Percentiles rank a stretch among this genome's conserved stretches.
Evolutionary conservation across 306 rosid species (phyloP).

Genomic region (Arachis hypogaea): DNA sequence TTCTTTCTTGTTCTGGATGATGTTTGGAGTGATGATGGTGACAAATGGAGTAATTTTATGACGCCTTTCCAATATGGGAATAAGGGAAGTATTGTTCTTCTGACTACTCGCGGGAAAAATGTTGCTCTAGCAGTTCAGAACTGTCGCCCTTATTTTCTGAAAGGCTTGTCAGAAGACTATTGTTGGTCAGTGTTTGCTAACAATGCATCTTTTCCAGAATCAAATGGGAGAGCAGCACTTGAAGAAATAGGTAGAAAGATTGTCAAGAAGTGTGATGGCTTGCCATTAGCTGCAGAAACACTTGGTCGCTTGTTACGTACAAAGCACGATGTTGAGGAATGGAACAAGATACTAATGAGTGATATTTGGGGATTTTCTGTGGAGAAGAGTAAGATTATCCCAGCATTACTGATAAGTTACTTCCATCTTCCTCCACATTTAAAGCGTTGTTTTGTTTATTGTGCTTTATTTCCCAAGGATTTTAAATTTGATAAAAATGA

Average conservation of each 20-base stretch:
- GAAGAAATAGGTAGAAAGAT: no score
- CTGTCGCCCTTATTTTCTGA: background rate
- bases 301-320: no score
- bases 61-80: background rate
- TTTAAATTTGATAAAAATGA: slow-evolving; percentile 17
- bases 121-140: background rate
- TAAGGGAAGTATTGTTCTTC: background rate
- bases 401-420: slow-evolving; percentile 42
- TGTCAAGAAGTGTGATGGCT: no score
- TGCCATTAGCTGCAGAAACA: no score
- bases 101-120: background rate
- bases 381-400: slow-evolving; percentile 7
- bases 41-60: background rate
- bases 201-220: no score
- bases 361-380: slow-evolving; percentile 21
- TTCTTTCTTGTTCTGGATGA: slow-evolving; percentile 4
- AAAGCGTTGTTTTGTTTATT: slow-evolving; percentile 51
- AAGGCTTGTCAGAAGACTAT: no score
- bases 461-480: slow-evolving; percentile 44
- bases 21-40: slow-evolving; percentile 3
- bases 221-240: no score
- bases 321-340: no score
- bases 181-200: no score
- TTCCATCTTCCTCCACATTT: slow-evolving; percentile 35
- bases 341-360: background rate